Conservation (phyloP, 75 land plant genomes). For the Cunninghamia lanceolata region DNA sequence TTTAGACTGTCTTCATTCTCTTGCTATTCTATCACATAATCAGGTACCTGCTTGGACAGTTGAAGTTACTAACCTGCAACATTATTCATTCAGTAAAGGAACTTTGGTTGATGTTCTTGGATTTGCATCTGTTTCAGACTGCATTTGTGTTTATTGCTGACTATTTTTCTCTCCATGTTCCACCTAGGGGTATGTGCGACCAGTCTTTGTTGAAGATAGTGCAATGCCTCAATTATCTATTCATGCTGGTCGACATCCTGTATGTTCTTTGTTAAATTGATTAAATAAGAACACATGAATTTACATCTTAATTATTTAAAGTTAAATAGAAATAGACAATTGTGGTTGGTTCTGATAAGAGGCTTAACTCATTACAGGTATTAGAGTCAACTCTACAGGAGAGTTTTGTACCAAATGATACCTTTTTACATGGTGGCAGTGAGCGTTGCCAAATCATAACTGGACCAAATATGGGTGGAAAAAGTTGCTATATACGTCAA, state of each 20-base stretch:
- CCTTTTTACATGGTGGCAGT: constrained; percentile 56
- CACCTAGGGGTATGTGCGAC: constrained; percentile 79
- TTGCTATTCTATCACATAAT: constrained; percentile 83
- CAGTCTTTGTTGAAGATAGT: constrained; percentile 60
- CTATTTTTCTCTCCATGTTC: not conserved
- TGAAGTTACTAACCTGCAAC: not conserved
- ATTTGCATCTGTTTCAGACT: not conserved
- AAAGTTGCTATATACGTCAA: constrained; percentile 99
- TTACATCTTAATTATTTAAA: not conserved
- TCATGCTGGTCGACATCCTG: constrained; percentile 88
- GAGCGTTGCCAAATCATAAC: constrained; percentile 87
- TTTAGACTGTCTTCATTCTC: constrained; percentile 87
- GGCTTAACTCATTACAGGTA: constrained; percentile 42
- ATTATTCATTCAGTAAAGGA: not conserved
- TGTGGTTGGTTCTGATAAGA: not conserved
- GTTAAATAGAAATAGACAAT: not conserved
- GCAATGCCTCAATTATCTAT: constrained; percentile 71
- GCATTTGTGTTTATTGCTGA: constrained; percentile 9
- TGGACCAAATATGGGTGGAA: constrained; percentile 99
- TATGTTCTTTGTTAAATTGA: constrained; percentile 24
- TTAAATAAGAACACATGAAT: not conserved
- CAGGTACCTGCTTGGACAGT: constrained; percentile 36
- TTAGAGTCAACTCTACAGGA: constrained; percentile 74
- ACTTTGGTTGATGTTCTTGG: not conserved
- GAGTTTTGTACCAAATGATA: constrained; percentile 94